Evolutionary conservation across 2,329 filamentous ascomycete genomes (phyloP).

Genomic region (Colletotrichum salicis): DNA sequence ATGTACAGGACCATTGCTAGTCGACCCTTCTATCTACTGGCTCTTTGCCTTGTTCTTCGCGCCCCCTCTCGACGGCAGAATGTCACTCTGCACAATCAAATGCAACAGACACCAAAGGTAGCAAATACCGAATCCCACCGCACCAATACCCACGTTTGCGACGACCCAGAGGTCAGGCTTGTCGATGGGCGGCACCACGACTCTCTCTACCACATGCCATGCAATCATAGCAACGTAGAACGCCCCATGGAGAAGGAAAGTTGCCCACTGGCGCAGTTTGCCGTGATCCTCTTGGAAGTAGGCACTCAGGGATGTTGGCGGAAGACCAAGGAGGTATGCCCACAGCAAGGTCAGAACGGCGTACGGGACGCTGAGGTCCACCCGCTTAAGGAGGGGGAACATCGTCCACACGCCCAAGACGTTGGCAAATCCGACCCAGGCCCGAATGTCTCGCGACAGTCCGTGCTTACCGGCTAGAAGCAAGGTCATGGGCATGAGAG

Average conservation of each 20-base stretch:
- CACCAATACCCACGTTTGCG: constrained; percentile 86
- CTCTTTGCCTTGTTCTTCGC: constrained; percentile 28
- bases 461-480: constrained; percentile 83
- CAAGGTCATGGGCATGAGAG: constrained; percentile 91
- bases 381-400: constrained; percentile 88
- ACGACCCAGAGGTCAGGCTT: constrained; percentile 98
- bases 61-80: constrained; percentile 47
- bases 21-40: constrained; percentile 11
- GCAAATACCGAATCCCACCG: constrained; percentile 84
- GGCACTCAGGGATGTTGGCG: constrained; percentile 76
- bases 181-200: constrained; percentile 72
- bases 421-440: constrained; percentile 98
- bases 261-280: constrained; percentile 65
- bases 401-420: constrained; percentile 91
- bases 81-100: constrained; percentile 68
- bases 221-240: constrained; percentile 82
- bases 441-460: constrained; percentile 77
- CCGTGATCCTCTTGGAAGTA: constrained; percentile 68
- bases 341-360: constrained; percentile 85
- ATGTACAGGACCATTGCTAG: constrained; percentile 28
- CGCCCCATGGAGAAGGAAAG: constrained; percentile 74
- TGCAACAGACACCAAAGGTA: constrained; percentile 92
- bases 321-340: constrained; percentile 90
- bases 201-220: constrained; percentile 84
- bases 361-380: constrained; percentile 87